phyloP scores from a whole-genome alignment of 1,139 yeast species.

The Hemisphaericaspora subhashii region DNA sequence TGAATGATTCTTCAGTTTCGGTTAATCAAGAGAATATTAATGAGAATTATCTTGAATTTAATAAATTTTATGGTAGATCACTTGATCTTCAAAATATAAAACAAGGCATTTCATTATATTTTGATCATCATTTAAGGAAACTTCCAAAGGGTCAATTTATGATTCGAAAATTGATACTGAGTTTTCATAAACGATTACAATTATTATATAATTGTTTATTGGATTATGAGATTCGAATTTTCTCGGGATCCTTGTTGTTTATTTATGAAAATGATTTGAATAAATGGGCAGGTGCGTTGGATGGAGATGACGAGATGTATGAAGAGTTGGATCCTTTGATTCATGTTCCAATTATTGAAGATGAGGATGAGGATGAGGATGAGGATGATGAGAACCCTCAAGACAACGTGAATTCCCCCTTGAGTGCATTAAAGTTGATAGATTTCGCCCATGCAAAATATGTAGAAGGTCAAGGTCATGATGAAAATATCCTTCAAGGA shows the following conservation, averaged over 20 bases:
- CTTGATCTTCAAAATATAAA: slow-evolving; percentile 45
- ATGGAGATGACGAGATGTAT: slow-evolving; percentile 23
- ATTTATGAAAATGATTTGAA: slow-evolving; percentile 66
- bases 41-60: slow-evolving; percentile 45
- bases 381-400: slow-evolving; percentile 23
- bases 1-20: slow-evolving; percentile 16
- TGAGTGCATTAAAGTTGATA: slow-evolving; percentile 59
- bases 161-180: slow-evolving; percentile 28
- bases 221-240: slow-evolving; percentile 62
- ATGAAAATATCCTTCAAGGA: slow-evolving; percentile 68
- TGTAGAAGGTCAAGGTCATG: slow-evolving; percentile 65
- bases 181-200: slow-evolving; percentile 59
- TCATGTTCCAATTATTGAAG: slow-evolving; percentile 24
- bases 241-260: slow-evolving; percentile 74
- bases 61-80: slow-evolving; percentile 71
- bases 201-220: slow-evolving; percentile 63
- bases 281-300: slow-evolving; percentile 39
- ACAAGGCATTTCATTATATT: slow-evolving; percentile 51
- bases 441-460: slow-evolving; percentile 88
- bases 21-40: slow-evolving; percentile 15
- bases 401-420: slow-evolving; percentile 20
- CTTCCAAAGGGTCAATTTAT: slow-evolving; percentile 4
- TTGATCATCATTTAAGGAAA: slow-evolving; percentile 9
- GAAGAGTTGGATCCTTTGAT: slow-evolving; percentile 42
- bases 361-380: slow-evolving; percentile 33